These are phyloP conservation scores for Lachnellula suecica DNA, from an alignment of 2,329 filamentous ascomycete genomes.

Conservation along the genomic window DNA sequence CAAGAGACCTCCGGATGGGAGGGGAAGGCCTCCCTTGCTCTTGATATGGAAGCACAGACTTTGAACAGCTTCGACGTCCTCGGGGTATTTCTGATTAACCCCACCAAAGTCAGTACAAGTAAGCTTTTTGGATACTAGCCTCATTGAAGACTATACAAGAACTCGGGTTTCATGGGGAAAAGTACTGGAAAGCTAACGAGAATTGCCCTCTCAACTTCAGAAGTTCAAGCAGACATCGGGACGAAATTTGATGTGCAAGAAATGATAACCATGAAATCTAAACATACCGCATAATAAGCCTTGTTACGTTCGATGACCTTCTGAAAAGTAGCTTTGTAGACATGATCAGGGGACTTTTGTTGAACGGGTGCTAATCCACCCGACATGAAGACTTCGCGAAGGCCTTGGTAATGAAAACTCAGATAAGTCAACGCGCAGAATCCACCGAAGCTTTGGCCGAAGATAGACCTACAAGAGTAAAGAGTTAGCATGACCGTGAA, in stretches of 20 bases:
- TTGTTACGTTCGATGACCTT: slow-evolving; percentile 71
- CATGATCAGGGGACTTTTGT: slow-evolving; percentile 66
- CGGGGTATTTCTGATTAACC: slow-evolving; percentile 66
- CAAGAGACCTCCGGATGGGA: slow-evolving; percentile 72
- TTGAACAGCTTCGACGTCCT: slow-evolving; percentile 70
- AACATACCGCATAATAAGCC: slow-evolving; percentile 50
- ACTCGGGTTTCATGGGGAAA: background rate
- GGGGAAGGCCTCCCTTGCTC: slow-evolving; percentile 53
- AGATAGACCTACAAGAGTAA: too few relatives aligned
- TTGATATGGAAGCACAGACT: slow-evolving; percentile 65
- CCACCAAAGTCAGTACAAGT: background rate
- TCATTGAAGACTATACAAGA: background rate
- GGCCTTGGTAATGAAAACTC: slow-evolving; percentile 72
- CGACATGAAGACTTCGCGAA: slow-evolving; percentile 81
- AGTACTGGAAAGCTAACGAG: too few relatives aligned
- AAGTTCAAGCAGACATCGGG: too few relatives aligned
- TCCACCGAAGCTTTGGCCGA: slow-evolving; percentile 91
- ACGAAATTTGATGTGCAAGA: too few relatives aligned
- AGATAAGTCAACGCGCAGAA: slow-evolving; percentile 85
- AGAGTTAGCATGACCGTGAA: background rate
- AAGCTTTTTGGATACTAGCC: too few relatives aligned
- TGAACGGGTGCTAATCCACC: slow-evolving; percentile 81
- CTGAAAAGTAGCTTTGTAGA: slow-evolving; percentile 71
- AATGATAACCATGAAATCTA: too few relatives aligned
- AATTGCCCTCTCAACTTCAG: too few relatives aligned